Base-by-base conservation (phyloP, 2,329 filamentous ascomycete genomes). In the Penicillium sp. region DNA sequence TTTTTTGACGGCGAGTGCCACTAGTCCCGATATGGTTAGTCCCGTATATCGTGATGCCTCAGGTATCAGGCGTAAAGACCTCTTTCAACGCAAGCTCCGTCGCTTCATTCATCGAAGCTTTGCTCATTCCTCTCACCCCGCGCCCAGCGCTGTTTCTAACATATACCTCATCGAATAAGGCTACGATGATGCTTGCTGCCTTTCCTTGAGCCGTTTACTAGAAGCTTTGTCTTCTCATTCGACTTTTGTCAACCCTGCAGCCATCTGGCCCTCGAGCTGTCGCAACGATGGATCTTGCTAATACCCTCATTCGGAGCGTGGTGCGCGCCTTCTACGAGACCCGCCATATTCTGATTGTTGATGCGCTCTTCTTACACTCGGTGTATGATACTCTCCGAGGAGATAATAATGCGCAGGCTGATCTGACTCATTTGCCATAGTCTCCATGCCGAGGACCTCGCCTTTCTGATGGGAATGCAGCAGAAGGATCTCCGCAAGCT, bases 401-500 rank as follows among this genome's bases (percentile, higher is more conserved):
- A 16, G 29, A n/a, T 23, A n/a, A n/a, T 18, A n/a, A 36, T 35
- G 23, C 35, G 38, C 32, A 24, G 40, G 31, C 14, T 28, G 31
- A 32, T 23, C 16, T 27, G 38, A 40, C 51, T 66, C 54, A 60
- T 38, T 13, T 40, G n/a, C 41, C 29, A 46, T 62, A 82, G 80
- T 45, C 77, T 97, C 49, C 85, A 89, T 62, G 87, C 95, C 63
- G 85, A 89, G 63, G 93, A 98, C 63, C 77, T 98, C 52, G 86
- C 87, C 35, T 85, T 89, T 60, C 76, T 97, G 20, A 85, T 96
- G 70, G 85, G 85, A 52, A 89, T 94, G 72, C 91, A 95, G 65
- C 84, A 84, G 32, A 97, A 98, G 66, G 87, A 94, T 61, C 78
- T 97, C 35, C 89, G 93, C 65, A 94, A 91, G 67, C 80, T 95